Conservation (phyloP, 2,329 filamentous ascomycete genomes). For the Fusarium buharicum region DNA sequence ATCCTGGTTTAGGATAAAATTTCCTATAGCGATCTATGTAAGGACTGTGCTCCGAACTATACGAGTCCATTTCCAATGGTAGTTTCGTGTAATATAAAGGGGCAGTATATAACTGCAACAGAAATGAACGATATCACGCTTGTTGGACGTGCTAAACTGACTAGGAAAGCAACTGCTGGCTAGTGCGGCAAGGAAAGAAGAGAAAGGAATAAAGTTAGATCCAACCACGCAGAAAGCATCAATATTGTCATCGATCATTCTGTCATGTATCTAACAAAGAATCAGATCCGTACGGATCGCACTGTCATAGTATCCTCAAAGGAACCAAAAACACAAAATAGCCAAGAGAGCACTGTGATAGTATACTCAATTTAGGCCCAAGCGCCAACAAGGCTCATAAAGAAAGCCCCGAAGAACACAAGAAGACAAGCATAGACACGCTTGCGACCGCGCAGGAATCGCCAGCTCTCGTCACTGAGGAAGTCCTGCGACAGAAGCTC, state of each 20-base stretch:
- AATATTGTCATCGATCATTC: background rate
- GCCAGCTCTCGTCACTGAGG: conserved; percentile 71
- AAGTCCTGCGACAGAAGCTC: conserved; percentile 80
- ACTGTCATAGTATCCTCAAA: background rate
- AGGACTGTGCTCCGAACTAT: conserved; percentile 3
- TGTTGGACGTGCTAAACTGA: background rate
- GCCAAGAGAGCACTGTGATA: background rate
- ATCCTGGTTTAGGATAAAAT: background rate
- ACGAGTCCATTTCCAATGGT: background rate
- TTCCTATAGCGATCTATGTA: background rate
- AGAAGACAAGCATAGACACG: conserved; percentile 66
- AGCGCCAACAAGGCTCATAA: conserved; percentile 72
- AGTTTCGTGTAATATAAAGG: background rate
- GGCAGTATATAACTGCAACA: background rate
- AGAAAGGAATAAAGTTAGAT: background rate
- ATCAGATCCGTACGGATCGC: background rate
- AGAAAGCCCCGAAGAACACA: conserved; percentile 68
- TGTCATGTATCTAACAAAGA: background rate
- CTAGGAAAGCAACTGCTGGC: background rate
- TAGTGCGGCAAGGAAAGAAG: background rate
- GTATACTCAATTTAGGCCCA: conserved; percentile 61
- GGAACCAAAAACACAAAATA: background rate
- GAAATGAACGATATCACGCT: background rate
- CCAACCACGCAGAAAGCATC: background rate
- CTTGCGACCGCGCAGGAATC: conserved; percentile 61